Conservation (phyloP, 164 flowering plant species). For the Stephania japonica region DNA sequence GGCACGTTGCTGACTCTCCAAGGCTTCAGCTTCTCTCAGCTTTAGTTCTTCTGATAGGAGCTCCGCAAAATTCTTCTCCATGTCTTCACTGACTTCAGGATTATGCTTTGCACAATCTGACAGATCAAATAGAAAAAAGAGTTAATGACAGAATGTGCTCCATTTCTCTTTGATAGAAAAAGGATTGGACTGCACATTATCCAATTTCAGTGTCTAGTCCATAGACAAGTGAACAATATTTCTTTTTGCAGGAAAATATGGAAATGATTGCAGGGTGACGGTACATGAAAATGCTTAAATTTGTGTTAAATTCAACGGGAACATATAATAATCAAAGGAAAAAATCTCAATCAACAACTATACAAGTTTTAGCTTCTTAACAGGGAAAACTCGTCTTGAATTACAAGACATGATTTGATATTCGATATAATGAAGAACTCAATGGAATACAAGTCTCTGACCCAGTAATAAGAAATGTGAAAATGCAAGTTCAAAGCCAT, state of each 20-base stretch:
- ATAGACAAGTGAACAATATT: not conserved
- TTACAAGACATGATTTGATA: not conserved
- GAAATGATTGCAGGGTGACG: not conserved
- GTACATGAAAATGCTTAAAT: not conserved
- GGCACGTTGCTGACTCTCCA: slow-evolving; percentile 42
- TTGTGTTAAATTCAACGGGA: not conserved
- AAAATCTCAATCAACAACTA: not conserved
- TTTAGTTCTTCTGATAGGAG: slow-evolving; percentile 45
- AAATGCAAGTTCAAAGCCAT: too few species aligned
- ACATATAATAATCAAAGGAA: not conserved
- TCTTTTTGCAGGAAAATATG: not conserved
- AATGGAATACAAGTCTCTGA: not conserved
- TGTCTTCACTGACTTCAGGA: slow-evolving; percentile 46
- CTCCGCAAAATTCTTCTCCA: slow-evolving; percentile 44
- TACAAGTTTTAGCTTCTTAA: not conserved
- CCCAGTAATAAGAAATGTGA: too few species aligned
- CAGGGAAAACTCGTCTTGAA: not conserved
- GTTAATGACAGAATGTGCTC: not conserved
- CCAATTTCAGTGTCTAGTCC: not conserved
- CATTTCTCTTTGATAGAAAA: not conserved
- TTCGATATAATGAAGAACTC: not conserved
- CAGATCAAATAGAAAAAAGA: not conserved
- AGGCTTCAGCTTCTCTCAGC: slow-evolving; percentile 45
- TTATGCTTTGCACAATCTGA: slow-evolving; percentile 66
- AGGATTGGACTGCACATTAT: not conserved